Base-by-base conservation (phyloP, 257 asterid species). In the Primulina tabacum region DNA sequence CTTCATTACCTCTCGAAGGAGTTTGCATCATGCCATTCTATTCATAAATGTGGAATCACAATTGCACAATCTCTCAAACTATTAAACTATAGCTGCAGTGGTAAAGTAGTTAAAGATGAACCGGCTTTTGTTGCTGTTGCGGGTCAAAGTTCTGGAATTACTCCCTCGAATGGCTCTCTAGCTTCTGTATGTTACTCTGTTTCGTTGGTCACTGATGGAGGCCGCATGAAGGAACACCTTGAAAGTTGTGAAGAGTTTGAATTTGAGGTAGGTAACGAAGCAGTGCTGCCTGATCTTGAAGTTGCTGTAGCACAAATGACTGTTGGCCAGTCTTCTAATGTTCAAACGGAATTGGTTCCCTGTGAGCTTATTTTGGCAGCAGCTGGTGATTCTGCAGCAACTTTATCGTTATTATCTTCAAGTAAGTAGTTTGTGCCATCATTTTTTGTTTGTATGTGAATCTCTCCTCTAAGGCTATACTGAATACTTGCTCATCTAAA, bases 221-320 rank as follows among this genome's bases (percentile, higher is more conserved):
- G 83, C 24, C 18, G 66, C 63, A 24, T 62, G 69, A 93, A 86
- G 82, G 91, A 87, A 72, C 82, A 71, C 75, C 81, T 93, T 33
- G 99, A 93, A 85, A 84, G 97, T 81, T 82, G 81, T 70, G 92
- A 90, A 67, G 91, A 85, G 62, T 93, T 90, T 76, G 99, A 93
- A 74, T 93, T 93, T 76, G 99, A 90, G 86, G 81, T 89, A 12
- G 97, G 99, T 60, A 87, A 78, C 67, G 96, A 88, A 81, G 87
- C 90, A 8, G 90, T 86, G 43, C 73, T 81, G 57, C 84, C 99
- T 66, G 73, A 68, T 75, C 71, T 93, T 72, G 99, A 90, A 81
- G 81, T 85, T 61, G 87, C 82, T 69, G 88, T 89, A 50, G 76
- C 79, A 28, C 95, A 90, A 77, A 89, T 93, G 81, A 74, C 86